phyloP scores from a whole-genome alignment of 495 filamentous ascomycete genomes.

The Baudoinia panamericana region DNA sequence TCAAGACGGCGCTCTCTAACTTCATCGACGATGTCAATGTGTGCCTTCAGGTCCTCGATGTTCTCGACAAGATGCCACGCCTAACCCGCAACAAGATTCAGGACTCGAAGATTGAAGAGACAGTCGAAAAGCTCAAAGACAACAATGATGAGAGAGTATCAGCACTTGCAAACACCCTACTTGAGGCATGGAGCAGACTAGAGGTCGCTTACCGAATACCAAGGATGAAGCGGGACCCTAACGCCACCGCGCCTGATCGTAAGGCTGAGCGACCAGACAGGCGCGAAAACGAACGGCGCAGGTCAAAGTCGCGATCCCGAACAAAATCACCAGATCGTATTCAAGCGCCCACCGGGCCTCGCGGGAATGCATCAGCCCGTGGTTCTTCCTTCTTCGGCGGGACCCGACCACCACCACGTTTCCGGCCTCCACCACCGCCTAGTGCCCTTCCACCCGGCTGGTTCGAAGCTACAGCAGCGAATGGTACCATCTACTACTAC shows the following conservation, averaged over 20 bases:
- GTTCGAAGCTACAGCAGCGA: constrained; percentile 54
- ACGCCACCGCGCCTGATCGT: constrained; percentile 41
- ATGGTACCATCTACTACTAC: constrained; percentile 71
- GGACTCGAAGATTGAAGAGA: constrained; percentile 87
- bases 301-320: constrained; percentile 42
- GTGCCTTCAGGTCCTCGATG: constrained; percentile 76
- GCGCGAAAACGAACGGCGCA: constrained; percentile 31
- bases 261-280: constrained; percentile 51
- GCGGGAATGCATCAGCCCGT: constrained; percentile 50
- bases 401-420: constrained; percentile 39
- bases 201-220: constrained; percentile 93
- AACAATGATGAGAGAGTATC: constrained; percentile 57
- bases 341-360: constrained; percentile 50
- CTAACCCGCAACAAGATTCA: constrained; percentile 94
- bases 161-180: constrained; percentile 51
- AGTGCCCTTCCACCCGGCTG: constrained; percentile 63
- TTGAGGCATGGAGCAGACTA: constrained; percentile 78
- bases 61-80: constrained; percentile 76
- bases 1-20: constrained; percentile 68
- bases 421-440: constrained; percentile 38
- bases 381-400: constrained; percentile 45
- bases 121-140: constrained; percentile 54
- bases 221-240: constrained; percentile 53
- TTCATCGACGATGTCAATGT: constrained; percentile 85
- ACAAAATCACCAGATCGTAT: constrained; percentile 42